phyloP scores from a whole-genome alignment of 2,329 filamentous ascomycete species.

The Talaromyces sp. region DNA sequence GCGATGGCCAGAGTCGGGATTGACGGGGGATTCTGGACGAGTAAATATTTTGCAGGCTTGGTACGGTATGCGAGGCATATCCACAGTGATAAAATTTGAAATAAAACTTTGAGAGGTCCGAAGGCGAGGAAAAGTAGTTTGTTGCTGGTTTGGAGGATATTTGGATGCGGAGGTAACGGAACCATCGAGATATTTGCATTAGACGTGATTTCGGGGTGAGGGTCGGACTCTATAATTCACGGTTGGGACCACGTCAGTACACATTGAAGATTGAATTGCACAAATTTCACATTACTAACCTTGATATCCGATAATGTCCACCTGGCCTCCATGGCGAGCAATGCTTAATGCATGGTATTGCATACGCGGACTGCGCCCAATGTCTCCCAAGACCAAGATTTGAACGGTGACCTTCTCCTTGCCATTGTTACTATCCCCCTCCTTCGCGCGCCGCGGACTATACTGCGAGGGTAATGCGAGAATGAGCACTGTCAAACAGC shows the following conservation, averaged over 20 bases:
- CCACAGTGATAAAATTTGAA: constrained; percentile 74
- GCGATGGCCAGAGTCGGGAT: constrained; percentile 85
- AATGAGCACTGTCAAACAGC: constrained; percentile 51
- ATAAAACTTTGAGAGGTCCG: constrained; percentile 80
- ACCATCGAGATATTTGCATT: constrained; percentile 70
- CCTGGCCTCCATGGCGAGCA: constrained; percentile 73
- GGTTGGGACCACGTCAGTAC: background rate
- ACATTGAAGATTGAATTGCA: background rate
- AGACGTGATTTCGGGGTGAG: constrained; percentile 72
- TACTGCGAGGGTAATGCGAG: constrained; percentile 56
- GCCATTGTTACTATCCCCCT: constrained; percentile 25
- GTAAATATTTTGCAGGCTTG: constrained; percentile 75
- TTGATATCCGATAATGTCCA: constrained; percentile 84
- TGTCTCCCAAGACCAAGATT: constrained; percentile 89
- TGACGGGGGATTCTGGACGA: constrained; percentile 93
- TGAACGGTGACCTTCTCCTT: constrained; percentile 60
- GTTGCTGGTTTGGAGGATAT: constrained; percentile 63
- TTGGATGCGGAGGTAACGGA: constrained; percentile 67
- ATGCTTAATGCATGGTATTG: constrained; percentile 96
- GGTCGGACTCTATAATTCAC: constrained; percentile 64
- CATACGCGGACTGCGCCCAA: constrained; percentile 95
- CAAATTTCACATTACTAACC: constrained; percentile 50
- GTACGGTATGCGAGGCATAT: constrained; percentile 70
- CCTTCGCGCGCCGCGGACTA: constrained; percentile 33
- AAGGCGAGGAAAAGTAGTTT: constrained; percentile 73